These are phyloP conservation scores for Kodamaea nitidulidarum DNA, from an alignment of 805 yeast genomes.

Conservation along the genomic window DNA sequence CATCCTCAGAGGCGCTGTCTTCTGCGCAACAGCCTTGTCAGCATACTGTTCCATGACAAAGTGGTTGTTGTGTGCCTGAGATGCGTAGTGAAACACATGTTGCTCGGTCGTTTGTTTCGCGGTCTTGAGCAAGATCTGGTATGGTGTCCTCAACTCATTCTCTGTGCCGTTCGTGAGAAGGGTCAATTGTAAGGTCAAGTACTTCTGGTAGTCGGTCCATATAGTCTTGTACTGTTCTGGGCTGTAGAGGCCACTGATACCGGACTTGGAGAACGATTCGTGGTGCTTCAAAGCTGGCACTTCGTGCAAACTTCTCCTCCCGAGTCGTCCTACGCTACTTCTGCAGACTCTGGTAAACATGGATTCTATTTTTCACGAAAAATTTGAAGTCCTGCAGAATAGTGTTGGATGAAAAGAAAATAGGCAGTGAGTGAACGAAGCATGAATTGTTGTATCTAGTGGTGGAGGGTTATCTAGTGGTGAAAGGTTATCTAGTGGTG, in stretches of 20 bases:
- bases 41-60: slow-evolving; percentile 68
- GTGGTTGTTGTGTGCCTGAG: slow-evolving; percentile 91
- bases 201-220: slow-evolving; percentile 79
- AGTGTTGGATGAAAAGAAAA: neutral
- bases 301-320: slow-evolving; percentile 3
- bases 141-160: slow-evolving; percentile 70
- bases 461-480: too few relatives aligned
- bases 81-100: slow-evolving; percentile 78
- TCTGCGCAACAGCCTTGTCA: slow-evolving; percentile 26
- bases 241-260: slow-evolving; percentile 64
- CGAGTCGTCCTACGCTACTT: slow-evolving; percentile 1
- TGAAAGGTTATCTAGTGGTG: too few relatives aligned
- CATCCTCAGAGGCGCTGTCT: slow-evolving; percentile 35
- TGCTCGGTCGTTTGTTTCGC: slow-evolving; percentile 65
- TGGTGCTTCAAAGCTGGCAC: slow-evolving; percentile 55
- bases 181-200: slow-evolving; percentile 55
- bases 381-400: slow-evolving; percentile 2
- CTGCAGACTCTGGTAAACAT: slow-evolving; percentile 8
- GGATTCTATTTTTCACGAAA: slow-evolving; percentile 5
- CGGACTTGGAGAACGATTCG: slow-evolving; percentile 37
- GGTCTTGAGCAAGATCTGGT: slow-evolving; percentile 63
- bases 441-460: too few relatives aligned
- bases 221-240: slow-evolving; percentile 63
- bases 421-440: too few relatives aligned
- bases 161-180: slow-evolving; percentile 72